Percentiles rank a stretch among this genome's conserved stretches.
These are phyloP conservation scores for Nothophytophthora sp. DNA, from an alignment of 352 stramenopile genomes.

Conservation along the genomic window DNA sequence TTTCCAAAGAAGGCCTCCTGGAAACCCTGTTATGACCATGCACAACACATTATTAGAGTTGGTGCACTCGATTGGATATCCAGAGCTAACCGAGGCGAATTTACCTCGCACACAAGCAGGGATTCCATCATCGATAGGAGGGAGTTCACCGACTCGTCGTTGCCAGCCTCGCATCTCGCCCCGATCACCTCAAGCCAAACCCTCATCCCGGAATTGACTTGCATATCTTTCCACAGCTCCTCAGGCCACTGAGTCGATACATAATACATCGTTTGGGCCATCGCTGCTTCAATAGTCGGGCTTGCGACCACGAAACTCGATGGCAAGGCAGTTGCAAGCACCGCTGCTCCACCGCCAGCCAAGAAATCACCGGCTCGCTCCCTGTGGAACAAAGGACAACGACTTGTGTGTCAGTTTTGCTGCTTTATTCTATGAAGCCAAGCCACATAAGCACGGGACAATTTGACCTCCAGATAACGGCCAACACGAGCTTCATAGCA, in stretches of 20 bases:
- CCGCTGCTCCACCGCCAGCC: constrained; percentile 4
- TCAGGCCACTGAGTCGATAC: constrained; percentile 17
- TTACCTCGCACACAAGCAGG: constrained; percentile 17
- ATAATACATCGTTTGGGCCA: constrained; percentile 19
- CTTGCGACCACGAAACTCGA: background rate
- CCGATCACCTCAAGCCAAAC: constrained; percentile 14
- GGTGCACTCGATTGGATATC: no score
- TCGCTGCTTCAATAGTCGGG: constrained; percentile 7
- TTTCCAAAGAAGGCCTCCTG: constrained; percentile 4
- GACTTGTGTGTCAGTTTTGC: no score
- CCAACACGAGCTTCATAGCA: constrained; percentile 24
- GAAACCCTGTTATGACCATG: constrained; percentile 4
- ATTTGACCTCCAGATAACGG: constrained; percentile 31
- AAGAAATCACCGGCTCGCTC: constrained; percentile 15
- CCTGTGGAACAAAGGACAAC: no score
- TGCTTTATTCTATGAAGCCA: background rate
- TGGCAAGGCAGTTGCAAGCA: constrained; percentile 11
- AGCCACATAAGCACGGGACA: background rate
- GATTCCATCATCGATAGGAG: constrained; percentile 14
- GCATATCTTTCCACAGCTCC: constrained; percentile 18
- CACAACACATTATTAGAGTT: background rate
- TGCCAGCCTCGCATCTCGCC: constrained; percentile 7
- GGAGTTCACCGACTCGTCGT: constrained; percentile 16
- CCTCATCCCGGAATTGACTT: constrained; percentile 5
- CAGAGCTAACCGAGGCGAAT: no score